phyloP scores from a whole-genome alignment of 306 rosid species.

The Hippophae tibetana region DNA sequence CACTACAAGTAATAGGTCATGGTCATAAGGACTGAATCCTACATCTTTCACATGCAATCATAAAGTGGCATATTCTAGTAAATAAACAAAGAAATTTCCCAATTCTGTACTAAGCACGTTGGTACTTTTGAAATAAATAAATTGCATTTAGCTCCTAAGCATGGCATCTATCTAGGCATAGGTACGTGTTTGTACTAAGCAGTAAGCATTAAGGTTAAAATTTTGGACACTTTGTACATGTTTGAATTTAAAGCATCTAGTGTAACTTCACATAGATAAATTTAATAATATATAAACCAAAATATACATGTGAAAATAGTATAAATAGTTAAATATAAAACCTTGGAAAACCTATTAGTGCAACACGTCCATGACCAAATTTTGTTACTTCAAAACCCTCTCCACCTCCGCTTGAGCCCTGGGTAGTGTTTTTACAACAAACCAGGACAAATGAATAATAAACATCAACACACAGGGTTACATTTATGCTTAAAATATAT shows the following conservation, averaged over 20 bases:
- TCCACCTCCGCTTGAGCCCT: slow-evolving; percentile 99
- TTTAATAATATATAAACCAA: not conserved
- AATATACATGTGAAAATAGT: slow-evolving; percentile 2
- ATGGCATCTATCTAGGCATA: not conserved
- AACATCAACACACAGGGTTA: no score
- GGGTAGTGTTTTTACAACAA: slow-evolving; percentile 11
- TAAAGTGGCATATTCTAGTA: not conserved
- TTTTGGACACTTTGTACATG: not conserved
- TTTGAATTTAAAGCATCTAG: no score
- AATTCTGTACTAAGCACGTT: no score
- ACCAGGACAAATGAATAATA: not conserved
- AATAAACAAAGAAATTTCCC: not conserved
- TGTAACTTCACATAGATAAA: not conserved
- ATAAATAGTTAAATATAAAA: slow-evolving; percentile 27
- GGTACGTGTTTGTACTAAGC: not conserved
- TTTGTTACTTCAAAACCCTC: slow-evolving; percentile 99
- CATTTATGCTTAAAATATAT: no score
- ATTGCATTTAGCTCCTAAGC: no score
- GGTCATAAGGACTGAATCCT: slow-evolving; percentile 5
- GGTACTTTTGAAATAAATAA: no score
- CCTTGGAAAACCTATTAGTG: slow-evolving; percentile 98
- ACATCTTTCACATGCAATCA: not conserved
- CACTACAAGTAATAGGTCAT: slow-evolving; percentile 45
- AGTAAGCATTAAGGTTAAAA: not conserved
- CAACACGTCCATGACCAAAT: slow-evolving; percentile 97